These are phyloP conservation scores for Rhytidhysteron rufulum DNA, from an alignment of 2,329 filamentous ascomycete genomes.

Conservation along the genomic window DNA sequence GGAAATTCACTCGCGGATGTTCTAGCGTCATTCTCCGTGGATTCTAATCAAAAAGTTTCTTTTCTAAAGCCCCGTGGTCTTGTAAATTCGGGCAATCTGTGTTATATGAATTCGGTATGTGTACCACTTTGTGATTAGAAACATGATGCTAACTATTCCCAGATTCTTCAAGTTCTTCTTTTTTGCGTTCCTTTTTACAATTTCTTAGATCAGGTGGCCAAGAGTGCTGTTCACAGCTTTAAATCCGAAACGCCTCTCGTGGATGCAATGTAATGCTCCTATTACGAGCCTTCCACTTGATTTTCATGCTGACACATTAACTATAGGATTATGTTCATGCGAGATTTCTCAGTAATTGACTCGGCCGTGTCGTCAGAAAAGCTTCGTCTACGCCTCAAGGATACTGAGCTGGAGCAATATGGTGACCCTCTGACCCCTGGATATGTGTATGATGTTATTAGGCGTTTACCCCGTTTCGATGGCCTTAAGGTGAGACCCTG, in stretches of 20 bases:
- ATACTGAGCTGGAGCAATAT: constrained; percentile 80
- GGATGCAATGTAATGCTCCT: constrained; percentile 74
- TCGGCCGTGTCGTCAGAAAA: constrained; percentile 71
- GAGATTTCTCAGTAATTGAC: constrained; percentile 82
- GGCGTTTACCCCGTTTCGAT: constrained; percentile 79
- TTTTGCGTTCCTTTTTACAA: constrained; percentile 94
- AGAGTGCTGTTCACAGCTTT: constrained; percentile 82
- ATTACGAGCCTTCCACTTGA: not conserved
- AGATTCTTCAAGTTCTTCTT: constrained; percentile 93
- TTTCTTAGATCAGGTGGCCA: constrained; percentile 83
- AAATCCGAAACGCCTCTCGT: constrained; percentile 92
- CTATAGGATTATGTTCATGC: constrained; percentile 86
- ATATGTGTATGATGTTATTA: constrained; percentile 92
- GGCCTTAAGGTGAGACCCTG: constrained; percentile 77
- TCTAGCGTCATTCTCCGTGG: constrained; percentile 68
- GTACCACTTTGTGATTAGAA: not conserved
- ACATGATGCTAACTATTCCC: constrained; percentile 31
- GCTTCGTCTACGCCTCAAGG: constrained; percentile 70
- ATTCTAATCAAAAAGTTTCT: constrained; percentile 61
- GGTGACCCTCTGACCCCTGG: constrained; percentile 90
- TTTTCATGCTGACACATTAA: constrained; percentile 11
- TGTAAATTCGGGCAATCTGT: constrained; percentile 98
- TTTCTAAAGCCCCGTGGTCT: constrained; percentile 91
- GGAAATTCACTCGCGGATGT: constrained; percentile 70
- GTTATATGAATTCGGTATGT: constrained; percentile 98